Conservation (phyloP, 345 rosid genomes). For the Eucalyptus globulus region DNA sequence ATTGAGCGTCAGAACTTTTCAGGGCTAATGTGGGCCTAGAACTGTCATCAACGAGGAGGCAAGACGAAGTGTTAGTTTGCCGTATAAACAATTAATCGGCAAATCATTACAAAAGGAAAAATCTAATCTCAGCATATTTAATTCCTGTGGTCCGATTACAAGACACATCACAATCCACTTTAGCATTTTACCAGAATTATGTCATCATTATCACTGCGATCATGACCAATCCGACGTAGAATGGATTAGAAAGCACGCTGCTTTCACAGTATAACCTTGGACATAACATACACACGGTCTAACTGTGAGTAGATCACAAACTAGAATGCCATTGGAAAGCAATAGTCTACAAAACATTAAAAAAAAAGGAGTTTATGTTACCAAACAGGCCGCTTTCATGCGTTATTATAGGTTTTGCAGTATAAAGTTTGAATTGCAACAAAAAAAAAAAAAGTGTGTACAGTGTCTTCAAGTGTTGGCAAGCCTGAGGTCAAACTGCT, state of each 20-base stretch:
- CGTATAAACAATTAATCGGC: neutral
- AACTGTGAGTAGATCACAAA: neutral
- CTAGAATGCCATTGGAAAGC: neutral
- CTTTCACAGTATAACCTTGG: neutral
- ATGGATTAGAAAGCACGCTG: neutral
- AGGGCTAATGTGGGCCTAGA: neutral
- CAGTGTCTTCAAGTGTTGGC: constrained; percentile 82
- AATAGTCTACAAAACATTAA: neutral
- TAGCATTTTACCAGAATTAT: neutral
- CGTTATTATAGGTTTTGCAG: neutral
- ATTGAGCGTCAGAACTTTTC: neutral
- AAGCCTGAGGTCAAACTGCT: constrained; percentile 63
- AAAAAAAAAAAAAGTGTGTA: constrained; percentile 32
- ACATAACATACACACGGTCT: neutral
- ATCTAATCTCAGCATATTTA: neutral
- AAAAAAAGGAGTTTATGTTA: neutral
- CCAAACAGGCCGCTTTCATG: neutral
- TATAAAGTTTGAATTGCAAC: neutral
- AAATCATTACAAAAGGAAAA: neutral
- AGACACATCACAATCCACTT: neutral
- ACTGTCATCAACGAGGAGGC: neutral
- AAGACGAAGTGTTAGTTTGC: neutral
- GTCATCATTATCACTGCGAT: neutral
- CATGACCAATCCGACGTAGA: neutral
- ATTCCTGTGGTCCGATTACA: neutral